Percentiles rank a stretch among this genome's conserved stretches.
phyloP scores from a whole-genome alignment of 164 flowering plant genomes.

The Chloranthus sessilifolius region DNA sequence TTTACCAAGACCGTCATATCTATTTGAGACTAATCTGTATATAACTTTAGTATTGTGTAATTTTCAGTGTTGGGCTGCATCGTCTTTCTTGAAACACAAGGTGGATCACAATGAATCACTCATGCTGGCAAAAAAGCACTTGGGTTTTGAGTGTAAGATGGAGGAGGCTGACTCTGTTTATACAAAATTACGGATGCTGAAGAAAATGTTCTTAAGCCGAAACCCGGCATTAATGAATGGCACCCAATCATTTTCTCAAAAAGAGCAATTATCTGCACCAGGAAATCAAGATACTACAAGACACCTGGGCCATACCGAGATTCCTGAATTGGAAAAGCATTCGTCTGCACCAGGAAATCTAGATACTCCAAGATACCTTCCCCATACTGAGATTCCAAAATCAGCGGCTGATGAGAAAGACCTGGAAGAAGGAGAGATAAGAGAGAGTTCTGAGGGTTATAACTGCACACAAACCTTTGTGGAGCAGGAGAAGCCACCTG shows the following conservation, averaged over 20 bases:
- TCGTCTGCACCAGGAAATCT: background rate
- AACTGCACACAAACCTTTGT: constrained; percentile 4
- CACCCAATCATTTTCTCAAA: constrained; percentile 8
- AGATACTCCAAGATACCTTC: background rate
- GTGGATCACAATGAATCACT: constrained; percentile 48
- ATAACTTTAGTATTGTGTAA: constrained; percentile 6
- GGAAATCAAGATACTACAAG: constrained; percentile 9
- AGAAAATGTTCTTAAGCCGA: constrained; percentile 30
- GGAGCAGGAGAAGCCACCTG: constrained; percentile 12
- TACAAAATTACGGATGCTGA: constrained; percentile 34
- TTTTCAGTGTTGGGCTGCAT: constrained; percentile 72
- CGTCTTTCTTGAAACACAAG: constrained; percentile 43
- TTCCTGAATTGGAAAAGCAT: background rate
- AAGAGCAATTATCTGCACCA: background rate
- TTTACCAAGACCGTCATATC: background rate
- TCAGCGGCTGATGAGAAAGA: constrained; percentile 10
- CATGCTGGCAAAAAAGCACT: constrained; percentile 40
- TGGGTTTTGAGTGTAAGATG: constrained; percentile 54
- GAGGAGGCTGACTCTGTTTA: constrained; percentile 47
- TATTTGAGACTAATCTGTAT: background rate
- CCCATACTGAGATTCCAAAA: background rate
- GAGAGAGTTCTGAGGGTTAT: constrained; percentile 11
- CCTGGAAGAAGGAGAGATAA: constrained; percentile 24
- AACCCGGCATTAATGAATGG: background rate
- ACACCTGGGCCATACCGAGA: constrained; percentile 4